A percentile compares a stretch with the other conserved stretches of the same genome.
Evolutionary conservation across 768 basidiomycete species (phyloP).

Genomic region (Melanogaster broomeanus): DNA sequence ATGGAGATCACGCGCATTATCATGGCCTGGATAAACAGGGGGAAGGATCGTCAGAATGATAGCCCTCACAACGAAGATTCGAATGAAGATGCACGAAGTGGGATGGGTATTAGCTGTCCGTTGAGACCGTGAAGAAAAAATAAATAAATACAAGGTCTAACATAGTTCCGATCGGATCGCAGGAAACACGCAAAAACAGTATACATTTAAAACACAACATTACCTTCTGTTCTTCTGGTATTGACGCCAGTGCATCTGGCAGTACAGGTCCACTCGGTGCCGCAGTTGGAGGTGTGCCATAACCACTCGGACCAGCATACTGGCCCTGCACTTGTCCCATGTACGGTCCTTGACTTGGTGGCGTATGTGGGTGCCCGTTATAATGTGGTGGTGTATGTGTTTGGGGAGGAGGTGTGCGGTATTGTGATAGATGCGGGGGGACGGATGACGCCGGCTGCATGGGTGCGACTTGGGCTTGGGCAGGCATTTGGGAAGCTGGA

Average conservation of each 20-base stretch:
- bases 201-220: slow-evolving; percentile 14
- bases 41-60: slow-evolving; percentile 11
- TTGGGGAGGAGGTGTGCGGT: slow-evolving; percentile 39
- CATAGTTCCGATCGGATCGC: slow-evolving; percentile 1
- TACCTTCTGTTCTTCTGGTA: slow-evolving; percentile 74
- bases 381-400: slow-evolving; percentile 28
- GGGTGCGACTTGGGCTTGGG: slow-evolving; percentile 22
- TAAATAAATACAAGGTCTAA: background rate
- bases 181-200: slow-evolving; percentile 2
- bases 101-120: background rate
- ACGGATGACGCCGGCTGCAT: slow-evolving; percentile 40
- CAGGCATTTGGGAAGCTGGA: slow-evolving; percentile 24
- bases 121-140: background rate
- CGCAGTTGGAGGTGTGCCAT: slow-evolving; percentile 22
- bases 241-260: slow-evolving; percentile 56
- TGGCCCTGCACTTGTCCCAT: slow-evolving; percentile 17
- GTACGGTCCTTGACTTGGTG: slow-evolving; percentile 19
- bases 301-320: slow-evolving; percentile 18
- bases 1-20: slow-evolving; percentile 79
- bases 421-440: slow-evolving; percentile 43
- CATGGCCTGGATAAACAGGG: slow-evolving; percentile 48
- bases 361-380: slow-evolving; percentile 29
- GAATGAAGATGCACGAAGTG: background rate
- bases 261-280: slow-evolving; percentile 26
- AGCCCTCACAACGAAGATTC: background rate